A percentile compares a stretch with the other conserved stretches of the same genome.
Evolutionary conservation across 2,329 filamentous ascomycete genomes (phyloP).

Genomic region (Cladosporium sp.): DNA sequence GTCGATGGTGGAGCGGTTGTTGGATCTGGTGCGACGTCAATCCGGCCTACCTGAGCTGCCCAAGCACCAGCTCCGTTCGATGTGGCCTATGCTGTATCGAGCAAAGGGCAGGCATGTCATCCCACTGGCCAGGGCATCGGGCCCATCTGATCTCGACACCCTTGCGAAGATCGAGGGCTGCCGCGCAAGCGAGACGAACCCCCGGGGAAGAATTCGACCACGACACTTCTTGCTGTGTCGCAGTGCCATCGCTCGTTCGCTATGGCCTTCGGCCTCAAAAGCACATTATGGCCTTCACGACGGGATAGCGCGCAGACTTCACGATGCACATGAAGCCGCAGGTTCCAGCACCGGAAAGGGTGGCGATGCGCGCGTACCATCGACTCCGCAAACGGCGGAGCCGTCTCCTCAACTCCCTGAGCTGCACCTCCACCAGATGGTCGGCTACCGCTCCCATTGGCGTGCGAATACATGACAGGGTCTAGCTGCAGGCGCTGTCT

Average conservation of each 20-base stretch:
- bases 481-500: slow-evolving; percentile 4
- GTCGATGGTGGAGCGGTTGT: background rate
- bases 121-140: background rate
- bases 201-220: slow-evolving; percentile 3
- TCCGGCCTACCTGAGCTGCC: background rate
- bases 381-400: slow-evolving; percentile 5
- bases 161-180: slow-evolving; percentile 2
- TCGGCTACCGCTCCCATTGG: slow-evolving; percentile 5
- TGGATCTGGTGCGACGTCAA: background rate
- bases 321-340: slow-evolving; percentile 8
- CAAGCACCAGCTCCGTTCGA: too few species aligned
- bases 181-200: slow-evolving; percentile 6
- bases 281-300: background rate
- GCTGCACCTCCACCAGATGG: background rate
- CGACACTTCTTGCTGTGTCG: background rate
- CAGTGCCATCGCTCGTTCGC: background rate
- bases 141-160: background rate
- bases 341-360: background rate
- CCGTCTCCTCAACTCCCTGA: background rate
- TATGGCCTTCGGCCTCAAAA: background rate
- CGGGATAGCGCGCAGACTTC: slow-evolving; percentile 1
- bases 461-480: background rate
- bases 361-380: background rate
- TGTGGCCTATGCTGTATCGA: background rate
- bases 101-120: background rate